Evolutionary conservation across 495 filamentous ascomycete species (phyloP).

Genomic region (Poronia punctata): DNA sequence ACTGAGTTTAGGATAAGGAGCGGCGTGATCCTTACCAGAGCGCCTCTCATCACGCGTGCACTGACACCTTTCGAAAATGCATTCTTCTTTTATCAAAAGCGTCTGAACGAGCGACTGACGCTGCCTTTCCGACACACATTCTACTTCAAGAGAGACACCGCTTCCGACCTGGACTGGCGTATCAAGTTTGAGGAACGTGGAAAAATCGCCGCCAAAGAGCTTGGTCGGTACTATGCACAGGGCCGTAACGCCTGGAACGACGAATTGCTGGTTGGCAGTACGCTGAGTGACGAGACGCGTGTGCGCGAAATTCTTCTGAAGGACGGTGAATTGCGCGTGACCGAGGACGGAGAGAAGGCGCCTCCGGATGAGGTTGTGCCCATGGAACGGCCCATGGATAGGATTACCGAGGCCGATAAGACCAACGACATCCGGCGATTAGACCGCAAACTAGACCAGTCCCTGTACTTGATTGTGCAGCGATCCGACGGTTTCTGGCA

Average conservation of each 20-base stretch:
- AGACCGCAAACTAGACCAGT: conserved; percentile 66
- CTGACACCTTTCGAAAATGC: conserved; percentile 83
- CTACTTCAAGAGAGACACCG: conserved; percentile 91
- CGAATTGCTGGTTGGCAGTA: conserved; percentile 70
- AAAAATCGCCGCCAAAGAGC: conserved; percentile 66
- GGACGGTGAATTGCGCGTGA: conserved; percentile 67
- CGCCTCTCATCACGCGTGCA: conserved; percentile 77
- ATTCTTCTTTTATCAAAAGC: conserved; percentile 93
- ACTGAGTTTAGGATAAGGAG: conserved; percentile 62
- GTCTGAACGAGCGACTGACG: conserved; percentile 86
- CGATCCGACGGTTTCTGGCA: conserved; percentile 63
- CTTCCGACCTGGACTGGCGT: conserved; percentile 82
- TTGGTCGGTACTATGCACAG: conserved; percentile 81
- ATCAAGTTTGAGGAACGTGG: conserved; percentile 69
- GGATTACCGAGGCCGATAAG: conserved; percentile 75
- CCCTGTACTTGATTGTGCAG: conserved; percentile 80
- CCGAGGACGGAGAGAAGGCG: conserved; percentile 54
- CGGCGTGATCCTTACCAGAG: conserved; percentile 77
- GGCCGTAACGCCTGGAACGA: conserved; percentile 79
- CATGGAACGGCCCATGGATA: conserved; percentile 62
- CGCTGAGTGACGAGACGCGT: conserved; percentile 50
- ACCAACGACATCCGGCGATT: conserved; percentile 66
- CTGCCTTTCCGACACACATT: conserved; percentile 87
- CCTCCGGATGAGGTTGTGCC: conserved; percentile 55
- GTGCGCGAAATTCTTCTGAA: conserved; percentile 51